Percentiles rank a stretch among this genome's conserved stretches.
Evolutionary conservation across 2,329 filamentous ascomycete genomes (phyloP).

Genomic region (Neofusicoccum cordaticola): DNA sequence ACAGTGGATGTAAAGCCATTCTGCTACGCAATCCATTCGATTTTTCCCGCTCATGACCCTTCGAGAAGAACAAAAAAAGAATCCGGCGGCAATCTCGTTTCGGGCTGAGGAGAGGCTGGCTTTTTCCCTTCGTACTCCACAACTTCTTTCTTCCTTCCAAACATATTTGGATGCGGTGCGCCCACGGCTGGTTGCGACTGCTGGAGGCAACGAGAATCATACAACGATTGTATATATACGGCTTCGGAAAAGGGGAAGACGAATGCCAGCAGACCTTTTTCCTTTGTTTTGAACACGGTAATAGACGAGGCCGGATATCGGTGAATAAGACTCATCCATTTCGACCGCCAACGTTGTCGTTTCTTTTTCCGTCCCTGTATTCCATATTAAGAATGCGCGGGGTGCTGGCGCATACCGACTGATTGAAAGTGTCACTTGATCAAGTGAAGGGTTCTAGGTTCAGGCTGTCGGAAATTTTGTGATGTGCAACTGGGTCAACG

Average conservation of each 20-base stretch:
- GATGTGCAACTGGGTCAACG: not conserved
- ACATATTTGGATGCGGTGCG: not conserved
- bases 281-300: conserved; percentile 9
- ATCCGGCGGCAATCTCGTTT: conserved; percentile 1
- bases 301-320: conserved; percentile 6
- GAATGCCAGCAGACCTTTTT: not conserved
- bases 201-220: conserved; percentile 12
- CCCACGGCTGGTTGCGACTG: not conserved
- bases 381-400: not conserved
- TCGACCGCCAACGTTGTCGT: conserved; percentile 6
- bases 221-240: conserved; percentile 11
- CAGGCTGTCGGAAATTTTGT: not conserved
- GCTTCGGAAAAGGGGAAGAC: not conserved
- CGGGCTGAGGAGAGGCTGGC: conserved; percentile 7
- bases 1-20: not conserved
- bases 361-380: not conserved
- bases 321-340: conserved; percentile 9
- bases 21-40: not conserved
- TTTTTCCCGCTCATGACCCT: not conserved
- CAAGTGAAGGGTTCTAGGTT: not conserved
- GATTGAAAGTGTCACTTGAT: not conserved
- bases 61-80: not conserved
- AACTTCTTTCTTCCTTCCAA: not conserved
- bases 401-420: not conserved
- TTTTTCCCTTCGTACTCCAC: not conserved